Evolutionary conservation across 169 alveolate genomes (phyloP), one percentile per base, ranked within the genome.

Genomic region (Plasmodium gonderi): DNA sequence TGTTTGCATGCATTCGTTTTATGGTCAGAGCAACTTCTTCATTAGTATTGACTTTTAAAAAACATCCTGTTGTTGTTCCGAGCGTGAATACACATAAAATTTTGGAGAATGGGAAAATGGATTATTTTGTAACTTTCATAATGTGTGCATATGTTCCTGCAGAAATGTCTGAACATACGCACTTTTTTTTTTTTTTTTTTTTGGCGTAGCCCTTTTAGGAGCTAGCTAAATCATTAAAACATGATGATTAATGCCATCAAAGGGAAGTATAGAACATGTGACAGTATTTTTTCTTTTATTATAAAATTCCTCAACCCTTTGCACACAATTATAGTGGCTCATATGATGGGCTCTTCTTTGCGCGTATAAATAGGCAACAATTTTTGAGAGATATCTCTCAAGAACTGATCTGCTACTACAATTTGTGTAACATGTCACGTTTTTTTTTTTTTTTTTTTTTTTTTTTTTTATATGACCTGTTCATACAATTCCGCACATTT

Each of bases 381-480:
- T 23, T 20, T 29, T 72, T 72, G 45, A 5, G 72, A 36, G 17
- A 6, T 72, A 72, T 26, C 8, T 76, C 40, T 12, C 69, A n/a
- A 76, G 82, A 76, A 76, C 42, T 76, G 65, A 40, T 76, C 82
- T 76, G 17, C 68, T 44, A 14, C 68, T 44, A 75, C n/a, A 8
- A 20, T n/a, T 69, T 69, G 51, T 60, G 40, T 26, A 17, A 17
- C 36, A n/a, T n/a, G n/a, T n/a, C n/a, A n/a, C n/a, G n/a, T n/a
- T n/a, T n/a, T n/a, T n/a, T n/a, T n/a, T n/a, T 45, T 77, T 20
- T 14, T 26, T 6, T 23, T 14, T 36, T 26, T 77, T 77, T 77
- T 49, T 78, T 74, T 76, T 77, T 78, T 78, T 78, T 78, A 47
- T 64, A 54, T 78, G 76, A 78, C 69, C 20, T 47, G 75, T 49